phyloP scores from a whole-genome alignment of 371 early-diverging fungal genomes.

The Mortierella sp. region DNA sequence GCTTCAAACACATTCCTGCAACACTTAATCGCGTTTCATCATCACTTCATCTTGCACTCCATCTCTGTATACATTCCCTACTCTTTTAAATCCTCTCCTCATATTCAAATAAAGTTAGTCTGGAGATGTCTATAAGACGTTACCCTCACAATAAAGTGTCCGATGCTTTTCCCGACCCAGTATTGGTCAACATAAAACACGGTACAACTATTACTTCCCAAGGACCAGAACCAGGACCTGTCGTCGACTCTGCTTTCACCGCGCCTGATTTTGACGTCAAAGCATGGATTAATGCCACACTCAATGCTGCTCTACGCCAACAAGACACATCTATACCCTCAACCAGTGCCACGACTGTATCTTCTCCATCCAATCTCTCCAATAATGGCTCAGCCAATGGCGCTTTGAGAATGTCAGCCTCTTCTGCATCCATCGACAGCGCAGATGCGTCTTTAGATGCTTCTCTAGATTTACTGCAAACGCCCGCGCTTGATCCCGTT shows the following conservation, averaged over 20 bases:
- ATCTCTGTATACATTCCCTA: too few relatives aligned
- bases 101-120: too few relatives aligned
- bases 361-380: not conserved
- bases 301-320: conserved; percentile 40
- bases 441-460: conserved; percentile 46
- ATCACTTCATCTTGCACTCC: not conserved
- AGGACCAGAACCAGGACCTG: conserved; percentile 15
- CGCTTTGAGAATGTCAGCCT: conserved; percentile 4
- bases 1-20: too few relatives aligned
- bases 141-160: too few relatives aligned
- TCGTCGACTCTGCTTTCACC: conserved; percentile 41
- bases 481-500: conserved; percentile 49
- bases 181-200: too few relatives aligned
- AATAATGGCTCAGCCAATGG: conserved; percentile 6
- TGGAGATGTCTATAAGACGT: too few relatives aligned
- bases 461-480: conserved; percentile 39
- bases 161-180: too few relatives aligned
- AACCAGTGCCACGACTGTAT: not conserved
- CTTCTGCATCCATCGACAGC: conserved; percentile 13
- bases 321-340: conserved; percentile 12
- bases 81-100: too few relatives aligned
- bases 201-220: too few relatives aligned
- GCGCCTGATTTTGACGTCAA: conserved; percentile 70
- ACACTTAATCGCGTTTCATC: not conserved
- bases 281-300: conserved; percentile 71